Conservation (phyloP, 1,284 basidiomycete genomes). For the Cryptococcus amylolentus region DNA sequence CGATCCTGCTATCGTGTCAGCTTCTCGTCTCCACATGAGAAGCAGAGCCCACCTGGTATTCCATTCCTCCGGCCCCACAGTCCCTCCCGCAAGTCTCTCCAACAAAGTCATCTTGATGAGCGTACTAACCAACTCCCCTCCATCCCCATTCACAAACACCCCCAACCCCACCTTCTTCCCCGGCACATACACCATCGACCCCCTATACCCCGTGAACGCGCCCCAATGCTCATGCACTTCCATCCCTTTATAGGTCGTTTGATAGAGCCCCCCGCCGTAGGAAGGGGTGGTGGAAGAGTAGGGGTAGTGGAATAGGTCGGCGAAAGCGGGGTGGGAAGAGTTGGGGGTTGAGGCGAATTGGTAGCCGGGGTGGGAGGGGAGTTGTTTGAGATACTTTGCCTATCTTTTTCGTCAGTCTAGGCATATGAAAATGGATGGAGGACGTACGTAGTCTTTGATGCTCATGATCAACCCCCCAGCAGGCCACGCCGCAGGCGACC, state of each 20-base stretch:
- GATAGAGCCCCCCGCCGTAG: constrained; percentile 1
- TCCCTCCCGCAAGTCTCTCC: background rate
- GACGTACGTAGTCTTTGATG: background rate
- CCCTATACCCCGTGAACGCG: background rate
- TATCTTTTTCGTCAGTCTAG: background rate
- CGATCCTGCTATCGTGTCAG: background rate
- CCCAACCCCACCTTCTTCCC: background rate
- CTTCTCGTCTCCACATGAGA: too few species aligned
- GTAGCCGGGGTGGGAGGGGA: background rate
- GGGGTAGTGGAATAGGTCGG: background rate
- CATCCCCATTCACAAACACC: background rate
- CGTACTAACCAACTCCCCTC: background rate
- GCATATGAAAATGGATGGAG: background rate
- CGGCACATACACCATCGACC: background rate
- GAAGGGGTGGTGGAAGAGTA: constrained; percentile 1
- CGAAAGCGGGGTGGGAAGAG: background rate
- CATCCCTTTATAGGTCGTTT: background rate
- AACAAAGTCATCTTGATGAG: background rate
- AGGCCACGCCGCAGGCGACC: background rate
- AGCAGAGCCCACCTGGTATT: background rate
- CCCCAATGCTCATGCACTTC: background rate
- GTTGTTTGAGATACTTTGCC: background rate
- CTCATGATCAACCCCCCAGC: background rate
- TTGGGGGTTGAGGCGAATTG: background rate
- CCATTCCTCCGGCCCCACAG: background rate